A percentile compares a stretch with the other conserved stretches of the same genome.
phyloP scores from a whole-genome alignment of 192 early-diverging fungal genomes.

The Coemansia sp. region DNA sequence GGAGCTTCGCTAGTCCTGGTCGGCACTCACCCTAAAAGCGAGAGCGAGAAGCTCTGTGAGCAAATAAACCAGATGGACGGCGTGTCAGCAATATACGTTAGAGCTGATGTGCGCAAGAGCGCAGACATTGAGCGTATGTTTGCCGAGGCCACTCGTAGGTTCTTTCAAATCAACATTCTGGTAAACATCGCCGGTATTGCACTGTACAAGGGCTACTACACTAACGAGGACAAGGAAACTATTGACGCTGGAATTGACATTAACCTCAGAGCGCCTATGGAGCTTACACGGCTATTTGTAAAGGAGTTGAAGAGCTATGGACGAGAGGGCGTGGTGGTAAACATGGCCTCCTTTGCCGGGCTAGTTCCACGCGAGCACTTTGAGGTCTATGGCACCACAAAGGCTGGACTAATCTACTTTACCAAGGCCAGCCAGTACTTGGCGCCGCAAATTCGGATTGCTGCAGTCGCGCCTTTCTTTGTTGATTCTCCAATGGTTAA shows the following conservation, averaged over 20 bases:
- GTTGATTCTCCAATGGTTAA: slow-evolving; percentile 56
- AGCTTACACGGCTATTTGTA: slow-evolving; percentile 68
- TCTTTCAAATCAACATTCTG: slow-evolving; percentile 59
- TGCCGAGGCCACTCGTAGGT: slow-evolving; percentile 49
- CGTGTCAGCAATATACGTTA: slow-evolving; percentile 7
- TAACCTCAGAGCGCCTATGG: slow-evolving; percentile 73
- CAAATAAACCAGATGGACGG: slow-evolving; percentile 1
- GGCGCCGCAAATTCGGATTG: slow-evolving; percentile 58
- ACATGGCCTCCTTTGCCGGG: slow-evolving; percentile 71
- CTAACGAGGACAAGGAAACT: slow-evolving; percentile 50
- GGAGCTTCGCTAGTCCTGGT: slow-evolving; percentile 36
- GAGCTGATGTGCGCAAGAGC: slow-evolving; percentile 4
- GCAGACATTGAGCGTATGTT: slow-evolving; percentile 28
- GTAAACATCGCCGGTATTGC: slow-evolving; percentile 67
- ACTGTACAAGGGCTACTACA: slow-evolving; percentile 43
- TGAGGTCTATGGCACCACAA: slow-evolving; percentile 77
- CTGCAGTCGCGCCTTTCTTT: slow-evolving; percentile 63
- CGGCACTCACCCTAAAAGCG: slow-evolving; percentile 14
- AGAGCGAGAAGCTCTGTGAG: slow-evolving; percentile 12
- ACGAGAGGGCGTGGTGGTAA: slow-evolving; percentile 66
- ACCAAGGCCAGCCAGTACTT: slow-evolving; percentile 48
- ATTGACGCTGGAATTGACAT: slow-evolving; percentile 62
- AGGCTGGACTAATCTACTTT: slow-evolving; percentile 69
- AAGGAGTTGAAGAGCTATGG: slow-evolving; percentile 54
- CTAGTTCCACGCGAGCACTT: slow-evolving; percentile 53